These are phyloP conservation scores for Aspergillus pseudoviridinutans DNA, from an alignment of 2,329 filamentous ascomycete species.

Conservation along the genomic window DNA sequence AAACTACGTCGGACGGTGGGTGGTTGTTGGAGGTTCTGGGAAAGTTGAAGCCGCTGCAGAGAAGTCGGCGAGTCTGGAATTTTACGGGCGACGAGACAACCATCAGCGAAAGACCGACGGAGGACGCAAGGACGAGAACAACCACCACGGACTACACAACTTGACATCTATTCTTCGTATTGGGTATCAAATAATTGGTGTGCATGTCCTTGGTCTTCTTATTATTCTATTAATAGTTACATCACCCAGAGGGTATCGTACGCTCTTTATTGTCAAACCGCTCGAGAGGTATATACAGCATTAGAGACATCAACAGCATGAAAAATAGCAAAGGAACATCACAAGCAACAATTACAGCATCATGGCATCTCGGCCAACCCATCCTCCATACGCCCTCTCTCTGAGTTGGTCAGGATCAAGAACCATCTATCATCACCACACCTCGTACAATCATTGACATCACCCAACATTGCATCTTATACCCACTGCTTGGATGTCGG, in stretches of 20 bases:
- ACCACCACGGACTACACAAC: not conserved
- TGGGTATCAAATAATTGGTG: not conserved
- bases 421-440: not conserved
- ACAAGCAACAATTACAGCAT: constrained; percentile 13
- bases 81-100: constrained; percentile 30
- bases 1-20: constrained; percentile 6
- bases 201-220: not conserved
- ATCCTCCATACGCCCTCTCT: not conserved
- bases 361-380: constrained; percentile 2
- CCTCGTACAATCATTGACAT: not conserved
- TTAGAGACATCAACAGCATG: constrained; percentile 24
- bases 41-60: not conserved
- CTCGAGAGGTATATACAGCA: constrained; percentile 37
- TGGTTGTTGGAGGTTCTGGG: constrained; percentile 7
- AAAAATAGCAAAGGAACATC: constrained; percentile 10
- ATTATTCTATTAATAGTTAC: not conserved
- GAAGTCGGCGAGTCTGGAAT: constrained; percentile 16
- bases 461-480: not conserved
- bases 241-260: constrained; percentile 27
- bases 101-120: constrained; percentile 20
- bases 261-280: constrained; percentile 37
- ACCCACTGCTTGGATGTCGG: not conserved
- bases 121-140: not conserved
- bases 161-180: not conserved
- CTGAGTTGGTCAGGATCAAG: not conserved